Evolutionary conservation across 2,329 filamentous ascomycete genomes (phyloP).

Genomic region (Penicillium sp.): DNA sequence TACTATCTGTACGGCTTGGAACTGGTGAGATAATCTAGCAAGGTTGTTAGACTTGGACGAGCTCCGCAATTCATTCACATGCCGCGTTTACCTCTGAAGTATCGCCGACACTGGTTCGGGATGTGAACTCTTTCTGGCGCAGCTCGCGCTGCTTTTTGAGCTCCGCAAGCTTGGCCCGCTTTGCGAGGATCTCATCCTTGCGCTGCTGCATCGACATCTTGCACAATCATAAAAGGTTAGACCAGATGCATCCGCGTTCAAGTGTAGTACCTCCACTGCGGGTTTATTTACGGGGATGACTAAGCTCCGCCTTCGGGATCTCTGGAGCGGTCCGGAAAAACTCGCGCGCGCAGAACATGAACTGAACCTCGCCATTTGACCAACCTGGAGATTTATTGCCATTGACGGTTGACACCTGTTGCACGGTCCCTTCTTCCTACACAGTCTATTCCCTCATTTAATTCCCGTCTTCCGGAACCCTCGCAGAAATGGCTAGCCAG

Average conservation of each 20-base stretch:
- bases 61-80: constrained; percentile 7
- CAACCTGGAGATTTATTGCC: constrained; percentile 27
- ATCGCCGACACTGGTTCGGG: constrained; percentile 59
- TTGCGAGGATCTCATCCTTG: constrained; percentile 90
- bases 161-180: constrained; percentile 93
- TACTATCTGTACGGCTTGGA: constrained; percentile 55
- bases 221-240: constrained; percentile 4
- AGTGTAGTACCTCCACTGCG: constrained; percentile 1
- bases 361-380: constrained; percentile 30
- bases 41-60: constrained; percentile 11
- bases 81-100: constrained; percentile 56
- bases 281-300: constrained; percentile 32
- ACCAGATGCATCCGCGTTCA: constrained; percentile 5
- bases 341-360: constrained; percentile 32
- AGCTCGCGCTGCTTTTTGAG: constrained; percentile 85
- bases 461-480: constrained; percentile 37
- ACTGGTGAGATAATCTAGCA: constrained; percentile 58
- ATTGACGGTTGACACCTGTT: constrained; percentile 33
- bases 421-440: constrained; percentile 26
- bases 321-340: constrained; percentile 33
- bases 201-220: constrained; percentile 54
- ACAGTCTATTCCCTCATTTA: constrained; percentile 21
- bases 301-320: constrained; percentile 24
- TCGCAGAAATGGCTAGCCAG: constrained; percentile 52
- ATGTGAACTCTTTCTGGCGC: constrained; percentile 65